A percentile compares a stretch with the other conserved stretches of the same genome.
phyloP scores from a whole-genome alignment of 2,329 filamentous ascomycete genomes.

The Pleoardoris graminearum region DNA sequence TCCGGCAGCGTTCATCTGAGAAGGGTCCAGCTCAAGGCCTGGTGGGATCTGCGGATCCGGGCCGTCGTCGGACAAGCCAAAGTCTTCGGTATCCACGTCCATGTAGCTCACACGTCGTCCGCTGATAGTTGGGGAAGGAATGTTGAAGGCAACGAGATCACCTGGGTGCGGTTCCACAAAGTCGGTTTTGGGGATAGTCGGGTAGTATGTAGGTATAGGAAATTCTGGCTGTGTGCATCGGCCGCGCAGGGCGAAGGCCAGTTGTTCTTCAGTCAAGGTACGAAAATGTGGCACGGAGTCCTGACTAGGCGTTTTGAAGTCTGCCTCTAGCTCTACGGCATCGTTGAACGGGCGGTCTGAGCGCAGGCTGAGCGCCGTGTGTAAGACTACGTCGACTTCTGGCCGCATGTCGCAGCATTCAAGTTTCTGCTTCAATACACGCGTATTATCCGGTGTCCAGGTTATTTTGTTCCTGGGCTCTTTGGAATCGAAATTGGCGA shows the following conservation, averaged over 20 bases:
- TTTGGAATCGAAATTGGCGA: constrained; percentile 24
- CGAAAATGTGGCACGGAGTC: constrained; percentile 41
- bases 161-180: constrained; percentile 21
- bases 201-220: constrained; percentile 25
- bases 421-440: constrained; percentile 42
- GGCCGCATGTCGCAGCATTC: constrained; percentile 44
- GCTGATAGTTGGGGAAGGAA: constrained; percentile 27
- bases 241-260: constrained; percentile 41
- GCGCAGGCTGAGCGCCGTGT: constrained; percentile 42
- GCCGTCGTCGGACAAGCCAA: constrained; percentile 23
- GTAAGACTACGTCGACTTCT: constrained; percentile 40
- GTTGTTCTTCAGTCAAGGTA: constrained; percentile 35
- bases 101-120: constrained; percentile 43
- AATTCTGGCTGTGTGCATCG: constrained; percentile 29
- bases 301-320: constrained; percentile 39
- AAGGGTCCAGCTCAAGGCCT: constrained; percentile 1
- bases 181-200: constrained; percentile 15
- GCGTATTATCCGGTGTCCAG: constrained; percentile 43
- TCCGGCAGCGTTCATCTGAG: background rate
- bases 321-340: constrained; percentile 22
- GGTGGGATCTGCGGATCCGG: constrained; percentile 8
- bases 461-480: constrained; percentile 37
- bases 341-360: constrained; percentile 15
- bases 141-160: constrained; percentile 29
- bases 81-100: constrained; percentile 37